Conservation (phyloP, 306 rosid genomes). For the Adenanthera pavonina region DNA sequence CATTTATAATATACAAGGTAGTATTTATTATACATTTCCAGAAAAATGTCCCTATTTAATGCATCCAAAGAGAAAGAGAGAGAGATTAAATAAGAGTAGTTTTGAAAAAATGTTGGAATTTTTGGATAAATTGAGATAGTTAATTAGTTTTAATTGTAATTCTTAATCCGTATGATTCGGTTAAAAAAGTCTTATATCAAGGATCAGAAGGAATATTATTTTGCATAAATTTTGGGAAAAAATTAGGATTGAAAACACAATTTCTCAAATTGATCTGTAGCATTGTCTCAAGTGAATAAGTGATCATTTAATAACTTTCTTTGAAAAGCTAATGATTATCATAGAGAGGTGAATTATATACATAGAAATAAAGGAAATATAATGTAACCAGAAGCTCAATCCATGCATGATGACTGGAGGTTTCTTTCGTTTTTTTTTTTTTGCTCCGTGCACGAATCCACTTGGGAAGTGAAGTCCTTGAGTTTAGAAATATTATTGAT, state of each 20-base stretch:
- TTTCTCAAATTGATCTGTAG: background rate
- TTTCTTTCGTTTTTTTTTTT: background rate
- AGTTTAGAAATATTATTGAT: constrained; percentile 44
- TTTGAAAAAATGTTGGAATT: no score
- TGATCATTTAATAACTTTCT: background rate
- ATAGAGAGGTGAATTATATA: background rate
- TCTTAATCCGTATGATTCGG: no score
- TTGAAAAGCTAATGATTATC: background rate
- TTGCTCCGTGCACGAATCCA: constrained; percentile 35
- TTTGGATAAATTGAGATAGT: no score
- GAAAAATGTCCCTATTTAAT: no score
- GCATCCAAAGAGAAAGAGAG: no score
- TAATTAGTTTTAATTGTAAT: no score
- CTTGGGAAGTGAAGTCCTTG: constrained; percentile 50
- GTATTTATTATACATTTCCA: no score
- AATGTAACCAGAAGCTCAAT: background rate
- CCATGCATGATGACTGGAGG: background rate
- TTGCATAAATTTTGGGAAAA: background rate
- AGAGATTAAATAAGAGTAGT: no score
- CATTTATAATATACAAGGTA: no score
- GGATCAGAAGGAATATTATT: no score
- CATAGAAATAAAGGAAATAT: background rate
- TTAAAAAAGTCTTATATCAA: no score
- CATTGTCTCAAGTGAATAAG: background rate
- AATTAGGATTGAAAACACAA: background rate